Conservation (phyloP, 805 yeast species). For the Peterozyma toletana region DNA sequence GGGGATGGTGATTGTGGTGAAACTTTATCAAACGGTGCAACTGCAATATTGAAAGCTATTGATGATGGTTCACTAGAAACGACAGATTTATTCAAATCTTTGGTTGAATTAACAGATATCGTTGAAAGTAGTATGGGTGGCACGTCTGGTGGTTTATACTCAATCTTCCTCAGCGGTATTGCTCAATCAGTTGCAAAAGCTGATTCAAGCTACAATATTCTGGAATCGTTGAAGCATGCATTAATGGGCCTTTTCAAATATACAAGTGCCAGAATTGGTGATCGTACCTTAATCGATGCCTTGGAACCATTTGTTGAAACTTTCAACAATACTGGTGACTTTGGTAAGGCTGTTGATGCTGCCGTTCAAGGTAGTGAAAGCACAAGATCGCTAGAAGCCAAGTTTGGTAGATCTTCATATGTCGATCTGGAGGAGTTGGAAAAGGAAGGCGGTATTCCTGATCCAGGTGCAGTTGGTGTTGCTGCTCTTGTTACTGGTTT, state of each 20-base stretch:
- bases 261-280: conserved; percentile 85
- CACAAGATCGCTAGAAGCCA: conserved; percentile 71
- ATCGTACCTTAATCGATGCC: conserved; percentile 84
- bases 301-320: conserved; percentile 78
- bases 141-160: conserved; percentile 89
- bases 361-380: conserved; percentile 71
- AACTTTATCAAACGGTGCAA: conserved; percentile 27
- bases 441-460: conserved; percentile 72
- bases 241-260: conserved; percentile 71
- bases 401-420: conserved; percentile 91
- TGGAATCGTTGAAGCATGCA: conserved; percentile 50
- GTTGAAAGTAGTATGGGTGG: conserved; percentile 95
- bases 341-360: conserved; percentile 55
- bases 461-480: conserved; percentile 92
- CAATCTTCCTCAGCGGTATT: conserved; percentile 76
- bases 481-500: conserved; percentile 50
- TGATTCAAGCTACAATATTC: conserved; percentile 30
- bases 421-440: conserved; percentile 58
- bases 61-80: conserved; percentile 28
- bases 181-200: conserved; percentile 44
- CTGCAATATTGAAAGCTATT: conserved; percentile 25
- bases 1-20: conserved; percentile 39
- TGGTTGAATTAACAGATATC: conserved; percentile 70
- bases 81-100: conserved; percentile 46
- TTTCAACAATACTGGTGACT: conserved; percentile 39